Conservation (phyloP, 306 rosid species). For the Pyrus communis region DNA sequence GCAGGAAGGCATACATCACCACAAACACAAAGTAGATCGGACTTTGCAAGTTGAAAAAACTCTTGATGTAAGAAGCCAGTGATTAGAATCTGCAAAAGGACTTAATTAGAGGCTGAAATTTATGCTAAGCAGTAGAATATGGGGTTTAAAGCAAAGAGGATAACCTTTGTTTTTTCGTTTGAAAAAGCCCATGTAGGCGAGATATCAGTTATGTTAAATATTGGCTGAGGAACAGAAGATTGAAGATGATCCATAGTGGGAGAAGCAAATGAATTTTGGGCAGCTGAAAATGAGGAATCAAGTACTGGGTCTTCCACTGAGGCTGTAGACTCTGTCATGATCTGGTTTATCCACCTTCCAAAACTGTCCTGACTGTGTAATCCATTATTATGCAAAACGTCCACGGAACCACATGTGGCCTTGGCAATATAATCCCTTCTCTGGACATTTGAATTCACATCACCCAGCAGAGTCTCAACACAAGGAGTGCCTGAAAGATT, state of each 20-base stretch:
- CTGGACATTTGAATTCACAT: conserved; percentile 33
- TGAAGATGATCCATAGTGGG: conserved; percentile 37
- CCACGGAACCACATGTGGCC: conserved; percentile 24
- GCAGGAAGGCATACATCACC: conserved; percentile 54
- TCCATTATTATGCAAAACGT: conserved; percentile 31
- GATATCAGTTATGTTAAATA: conserved; percentile 65
- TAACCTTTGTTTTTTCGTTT: conserved; percentile 89
- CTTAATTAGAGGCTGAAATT: neutral
- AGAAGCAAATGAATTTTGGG: conserved; percentile 36
- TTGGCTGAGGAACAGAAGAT: conserved; percentile 51
- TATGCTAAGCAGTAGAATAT: neutral
- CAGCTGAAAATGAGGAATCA: conserved; percentile 47
- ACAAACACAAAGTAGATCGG: conserved; percentile 57
- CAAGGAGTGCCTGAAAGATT: conserved; percentile 28
- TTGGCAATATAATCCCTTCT: conserved; percentile 22
- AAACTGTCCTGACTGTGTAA: conserved; percentile 86
- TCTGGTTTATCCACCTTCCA: conserved; percentile 67
- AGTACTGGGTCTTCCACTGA: conserved; percentile 42
- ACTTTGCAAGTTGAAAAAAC: conserved; percentile 47
- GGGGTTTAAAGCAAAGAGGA: conserved; percentile 8
- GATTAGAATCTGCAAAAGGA: conserved; percentile 61
- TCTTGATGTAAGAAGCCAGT: conserved; percentile 63
- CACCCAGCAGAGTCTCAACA: conserved; percentile 32
- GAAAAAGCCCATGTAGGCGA: conserved; percentile 77
- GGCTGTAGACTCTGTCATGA: conserved; percentile 51